Conservation (phyloP, 2,329 filamentous ascomycete genomes). For the Chalaropsis thielavioides region DNA sequence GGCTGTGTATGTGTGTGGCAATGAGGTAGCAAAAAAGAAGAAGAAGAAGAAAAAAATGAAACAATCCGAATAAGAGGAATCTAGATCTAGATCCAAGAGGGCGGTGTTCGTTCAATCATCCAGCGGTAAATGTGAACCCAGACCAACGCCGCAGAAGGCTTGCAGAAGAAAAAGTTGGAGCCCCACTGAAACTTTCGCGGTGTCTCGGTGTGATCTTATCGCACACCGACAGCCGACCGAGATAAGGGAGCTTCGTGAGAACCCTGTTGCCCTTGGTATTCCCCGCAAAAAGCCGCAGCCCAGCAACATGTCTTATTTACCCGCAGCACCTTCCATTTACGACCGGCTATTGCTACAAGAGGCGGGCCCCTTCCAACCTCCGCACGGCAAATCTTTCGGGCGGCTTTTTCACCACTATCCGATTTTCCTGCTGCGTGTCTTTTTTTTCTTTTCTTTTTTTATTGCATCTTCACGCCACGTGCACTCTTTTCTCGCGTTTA, state of each 20-base stretch:
- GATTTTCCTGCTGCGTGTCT: not conserved
- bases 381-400: not conserved
- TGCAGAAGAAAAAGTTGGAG: constrained; percentile 14
- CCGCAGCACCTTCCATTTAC: not conserved
- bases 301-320: not conserved
- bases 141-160: not conserved
- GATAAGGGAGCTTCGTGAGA: constrained; percentile 7
- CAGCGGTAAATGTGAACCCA: too few relatives aligned
- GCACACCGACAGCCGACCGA: constrained; percentile 6
- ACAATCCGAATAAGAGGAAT: too few relatives aligned
- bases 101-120: too few relatives aligned
- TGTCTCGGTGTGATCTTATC: constrained; percentile 17
- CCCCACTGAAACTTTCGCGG: constrained; percentile 17
- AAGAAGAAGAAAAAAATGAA: not conserved
- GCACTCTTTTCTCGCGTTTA: too few relatives aligned
- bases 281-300: not conserved
- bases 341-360: not conserved
- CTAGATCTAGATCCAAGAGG: too few relatives aligned
- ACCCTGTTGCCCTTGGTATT: constrained; percentile 18
- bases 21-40: not conserved
- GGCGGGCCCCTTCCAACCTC: not conserved
- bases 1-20: not conserved
- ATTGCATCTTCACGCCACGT: not conserved
- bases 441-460: not conserved
- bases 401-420: not conserved